These are phyloP conservation scores for Brachypodium distachyon DNA, from an alignment of 202 grass and related monocot genomes.

Conservation along the genomic window DNA sequence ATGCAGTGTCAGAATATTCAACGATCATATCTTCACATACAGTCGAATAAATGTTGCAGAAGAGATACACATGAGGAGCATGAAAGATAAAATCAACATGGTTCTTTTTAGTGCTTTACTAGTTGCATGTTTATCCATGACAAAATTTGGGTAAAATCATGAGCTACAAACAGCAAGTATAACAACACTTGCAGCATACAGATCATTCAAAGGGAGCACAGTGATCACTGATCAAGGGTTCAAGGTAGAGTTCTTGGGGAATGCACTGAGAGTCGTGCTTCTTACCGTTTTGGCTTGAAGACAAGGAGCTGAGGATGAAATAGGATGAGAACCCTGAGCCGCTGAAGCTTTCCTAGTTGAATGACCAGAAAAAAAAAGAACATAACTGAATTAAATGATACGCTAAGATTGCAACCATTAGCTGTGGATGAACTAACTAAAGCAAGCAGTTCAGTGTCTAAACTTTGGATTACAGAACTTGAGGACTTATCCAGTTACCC, in stretches of 20 bases:
- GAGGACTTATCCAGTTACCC: background rate
- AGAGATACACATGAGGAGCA: background rate
- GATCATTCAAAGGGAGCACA: background rate
- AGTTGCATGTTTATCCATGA: background rate
- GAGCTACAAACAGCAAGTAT: background rate
- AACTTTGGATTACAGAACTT: background rate
- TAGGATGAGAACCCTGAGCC: background rate
- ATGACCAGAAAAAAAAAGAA: background rate
- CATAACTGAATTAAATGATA: background rate
- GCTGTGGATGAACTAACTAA: background rate
- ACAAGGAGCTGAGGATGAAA: slow-evolving; percentile 28
- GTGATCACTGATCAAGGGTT: no score
- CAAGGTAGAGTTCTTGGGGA: background rate
- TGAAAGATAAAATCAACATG: background rate
- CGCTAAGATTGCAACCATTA: background rate
- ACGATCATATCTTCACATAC: background rate
- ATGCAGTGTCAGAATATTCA: background rate
- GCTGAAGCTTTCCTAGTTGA: background rate
- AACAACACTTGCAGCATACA: background rate
- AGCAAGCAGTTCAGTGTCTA: background rate
- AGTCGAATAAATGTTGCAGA: background rate
- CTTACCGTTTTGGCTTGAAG: slow-evolving; percentile 35
- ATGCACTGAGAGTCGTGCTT: background rate
- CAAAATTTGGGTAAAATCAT: background rate
- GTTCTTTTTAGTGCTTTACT: background rate